Conservation (phyloP, 1,284 basidiomycete genomes). For the Cryptococcus sp. region DNA sequence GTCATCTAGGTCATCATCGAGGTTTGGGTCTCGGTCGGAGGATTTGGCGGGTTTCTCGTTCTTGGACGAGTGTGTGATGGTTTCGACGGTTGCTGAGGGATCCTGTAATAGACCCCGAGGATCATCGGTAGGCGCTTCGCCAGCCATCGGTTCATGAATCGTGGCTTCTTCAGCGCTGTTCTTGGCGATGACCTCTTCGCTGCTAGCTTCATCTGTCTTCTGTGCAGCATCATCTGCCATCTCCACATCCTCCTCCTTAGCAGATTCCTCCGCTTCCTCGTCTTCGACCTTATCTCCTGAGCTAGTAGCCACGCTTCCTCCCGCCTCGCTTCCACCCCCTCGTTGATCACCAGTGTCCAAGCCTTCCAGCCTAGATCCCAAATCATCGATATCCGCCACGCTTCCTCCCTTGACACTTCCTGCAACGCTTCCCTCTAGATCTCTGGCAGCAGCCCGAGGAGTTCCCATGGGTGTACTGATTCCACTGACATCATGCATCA, state of each 20-base stretch:
- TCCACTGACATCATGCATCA: conserved; percentile 40
- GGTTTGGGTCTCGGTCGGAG: conserved; percentile 16
- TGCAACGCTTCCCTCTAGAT: conserved; percentile 26
- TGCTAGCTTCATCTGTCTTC: not conserved
- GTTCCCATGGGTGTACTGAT: conserved; percentile 42
- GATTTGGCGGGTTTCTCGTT: not conserved
- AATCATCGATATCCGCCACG: conserved; percentile 9
- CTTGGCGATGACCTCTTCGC: too few relatives aligned
- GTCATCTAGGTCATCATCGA: conserved; percentile 19
- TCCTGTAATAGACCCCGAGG: not conserved
- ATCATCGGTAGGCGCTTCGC: not conserved
- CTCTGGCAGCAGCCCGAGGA: conserved; percentile 30
- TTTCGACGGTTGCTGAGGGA: not conserved
- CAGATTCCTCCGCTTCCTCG: conserved; percentile 1
- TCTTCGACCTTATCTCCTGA: not conserved
- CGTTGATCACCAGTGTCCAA: conserved; percentile 5
- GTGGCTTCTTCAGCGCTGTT: not conserved
- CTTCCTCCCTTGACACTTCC: conserved; percentile 13
- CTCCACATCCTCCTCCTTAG: not conserved
- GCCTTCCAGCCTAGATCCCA: conserved; percentile 6
- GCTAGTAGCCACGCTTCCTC: not conserved
- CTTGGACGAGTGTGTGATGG: not conserved
- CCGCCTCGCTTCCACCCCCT: not conserved
- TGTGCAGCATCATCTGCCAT: not conserved
- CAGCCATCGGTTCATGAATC: not conserved